Base-by-base conservation (phyloP, 345 rosid species). In the Euphorbia peplus region DNA sequence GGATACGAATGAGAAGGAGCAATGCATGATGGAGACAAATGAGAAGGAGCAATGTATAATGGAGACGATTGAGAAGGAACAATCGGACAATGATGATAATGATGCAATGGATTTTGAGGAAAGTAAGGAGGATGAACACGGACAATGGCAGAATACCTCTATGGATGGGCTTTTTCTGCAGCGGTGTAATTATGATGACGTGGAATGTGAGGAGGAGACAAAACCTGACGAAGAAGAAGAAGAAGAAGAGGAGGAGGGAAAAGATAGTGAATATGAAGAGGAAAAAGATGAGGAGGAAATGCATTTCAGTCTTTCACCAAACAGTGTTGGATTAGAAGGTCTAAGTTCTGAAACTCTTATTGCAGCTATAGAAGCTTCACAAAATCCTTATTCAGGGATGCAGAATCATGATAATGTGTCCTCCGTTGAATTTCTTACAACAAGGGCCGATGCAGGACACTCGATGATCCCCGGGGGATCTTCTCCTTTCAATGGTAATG, bases 351-450 rank as follows among this genome's bases (percentile, higher is more conserved):
- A 76, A 53, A 90, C 83, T 86, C 84, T 88, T 70, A 78, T 88
- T 72, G 80, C 80, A 68, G 88, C 74, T 30, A 80, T 89, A 86
- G 96, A 83, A 68, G 79, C 84, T 32, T 80, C 70, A 22, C 87
- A 84, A 19, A 71, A 75, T 60, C 83, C 87, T 70, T 88, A 71
- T 78, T 63, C 93, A 3, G 93, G 80, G 67, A 25, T 86, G 67
- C 91, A 86, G 66, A 74, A 81, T 44, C 83, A 70, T 29, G 85
- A 75, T 57, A 52, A 72, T 68, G 78, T 71, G 44, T 64, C 90
- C 0, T 76, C 85, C 1, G 84, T 85, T 21, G 87, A 88, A 60
- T 89, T 91, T 73, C 83, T 83, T 78, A 75, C 73, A 3, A 73
- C 96, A 50, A 82, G 90, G 70, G 77, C 66, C 73, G 87, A 83